Percentiles rank a stretch among this genome's conserved stretches.
Evolutionary conservation across 306 rosid species (phyloP).

Genomic region (Canavalia gladiata): DNA sequence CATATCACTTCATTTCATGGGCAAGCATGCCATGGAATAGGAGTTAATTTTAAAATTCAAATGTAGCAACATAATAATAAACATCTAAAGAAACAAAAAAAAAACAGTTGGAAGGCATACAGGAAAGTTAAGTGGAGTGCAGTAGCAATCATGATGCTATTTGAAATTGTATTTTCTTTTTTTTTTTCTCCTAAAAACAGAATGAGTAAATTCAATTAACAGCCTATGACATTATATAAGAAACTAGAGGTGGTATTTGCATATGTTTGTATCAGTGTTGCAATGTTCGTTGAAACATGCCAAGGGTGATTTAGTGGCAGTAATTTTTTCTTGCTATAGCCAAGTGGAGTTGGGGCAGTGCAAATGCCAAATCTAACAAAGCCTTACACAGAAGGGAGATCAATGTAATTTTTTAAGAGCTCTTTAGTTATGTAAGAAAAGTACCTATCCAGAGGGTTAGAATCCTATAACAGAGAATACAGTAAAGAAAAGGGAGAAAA

Average conservation of each 20-base stretch:
- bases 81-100: conserved; percentile 17
- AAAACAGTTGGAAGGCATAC: not conserved
- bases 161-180: not conserved
- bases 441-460: not conserved
- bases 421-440: not conserved
- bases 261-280: not conserved
- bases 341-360: too few relatives aligned
- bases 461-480: conserved; percentile 9
- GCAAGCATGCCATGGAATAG: conserved; percentile 1
- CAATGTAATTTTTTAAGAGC: conserved; percentile 14
- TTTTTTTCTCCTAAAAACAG: conserved; percentile 1
- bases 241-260: not conserved
- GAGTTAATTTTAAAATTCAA: not conserved
- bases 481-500: not conserved
- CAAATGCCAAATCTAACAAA: too few relatives aligned
- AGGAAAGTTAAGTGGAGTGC: not conserved
- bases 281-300: too few relatives aligned
- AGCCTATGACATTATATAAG: not conserved
- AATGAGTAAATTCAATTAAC: not conserved
- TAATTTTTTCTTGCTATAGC: too few relatives aligned
- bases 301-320: too few relatives aligned
- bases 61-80: not conserved
- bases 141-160: conserved; percentile 1
- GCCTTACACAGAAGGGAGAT: not conserved
- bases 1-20: conserved; percentile 2